Base-by-base conservation (phyloP, 768 basidiomycete genomes). In the Termitomyces sp. region DNA sequence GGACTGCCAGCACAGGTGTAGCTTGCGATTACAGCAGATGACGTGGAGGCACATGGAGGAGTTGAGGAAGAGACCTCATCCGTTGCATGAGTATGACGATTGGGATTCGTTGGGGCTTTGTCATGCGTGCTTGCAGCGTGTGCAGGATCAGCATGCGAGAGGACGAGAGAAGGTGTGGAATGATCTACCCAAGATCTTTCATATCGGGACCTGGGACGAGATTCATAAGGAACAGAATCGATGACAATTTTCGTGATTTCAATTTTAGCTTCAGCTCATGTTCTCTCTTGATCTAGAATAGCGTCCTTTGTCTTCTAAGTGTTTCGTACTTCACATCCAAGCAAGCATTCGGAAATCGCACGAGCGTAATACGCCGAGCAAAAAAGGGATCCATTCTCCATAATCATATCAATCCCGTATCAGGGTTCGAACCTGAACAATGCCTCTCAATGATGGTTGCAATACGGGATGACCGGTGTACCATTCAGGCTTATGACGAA, bases 81-180 rank as follows among this genome's bases (percentile, higher is more conserved):
- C 77, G 6, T 66, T 80, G 44, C 74, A 77, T 55, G 71, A 73
- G 56, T 77, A 78, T 59, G 68, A 66, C 4, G 70, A 74, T 12
- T 78, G 76, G 77, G 63, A 62, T 8, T 59, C 66, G 3, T 62
- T 76, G 50, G 71, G 70, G 56, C 57, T 78, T 24, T 78, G 78
- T 62, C 22, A 40, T 1, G 71, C 67, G 45, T 79, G 78, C 56
- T 67, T 71, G 56, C 57, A 67, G 12, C 62, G 68, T 24, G 63
- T 72, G 35, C 71, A 75, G 62, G 50, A 54, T 28, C 70, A 74
- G 63, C 76, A 78, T 57, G 64, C 65, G 50, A 67, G 63, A 36
- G 77, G 76, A 0, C 64, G 78, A 50, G 71, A 75, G 65, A 73
- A 72, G 65, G 70, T 77, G 7, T 79, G 78, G 78, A 70, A 75